A percentile compares a stretch with the other conserved stretches of the same genome.
Evolutionary conservation across 371 early-diverging fungal species (phyloP).

Genomic region (Agmasoma carcini): DNA sequence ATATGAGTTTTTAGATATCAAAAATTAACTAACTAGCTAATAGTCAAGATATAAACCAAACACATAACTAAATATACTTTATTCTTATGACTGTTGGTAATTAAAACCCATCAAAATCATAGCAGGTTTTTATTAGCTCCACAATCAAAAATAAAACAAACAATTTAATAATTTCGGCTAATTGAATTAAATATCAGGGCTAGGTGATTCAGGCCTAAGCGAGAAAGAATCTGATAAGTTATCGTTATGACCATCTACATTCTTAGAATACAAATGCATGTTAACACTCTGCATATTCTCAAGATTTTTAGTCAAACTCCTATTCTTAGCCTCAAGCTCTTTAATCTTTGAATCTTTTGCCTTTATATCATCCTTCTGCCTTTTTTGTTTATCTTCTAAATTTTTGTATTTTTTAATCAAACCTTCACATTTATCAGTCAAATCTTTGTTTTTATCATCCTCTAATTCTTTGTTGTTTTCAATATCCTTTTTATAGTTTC

Average conservation of each 20-base stretch:
- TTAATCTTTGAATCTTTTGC: slow-evolving; percentile 27
- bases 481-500: slow-evolving; percentile 10
- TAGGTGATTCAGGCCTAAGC: slow-evolving; percentile 46
- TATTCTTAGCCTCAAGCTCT: slow-evolving; percentile 29
- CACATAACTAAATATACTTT: too few species aligned
- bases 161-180: too few species aligned
- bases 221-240: slow-evolving; percentile 26
- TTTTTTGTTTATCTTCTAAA: slow-evolving; percentile 39
- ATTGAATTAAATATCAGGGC: too few species aligned
- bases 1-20: too few species aligned
- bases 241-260: slow-evolving; percentile 24
- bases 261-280: slow-evolving; percentile 50
- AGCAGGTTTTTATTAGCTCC: too few species aligned
- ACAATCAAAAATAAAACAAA: too few species aligned
- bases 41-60: too few species aligned
- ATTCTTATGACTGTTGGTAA: too few species aligned
- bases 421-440: slow-evolving; percentile 28
- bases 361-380: slow-evolving; percentile 35
- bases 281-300: slow-evolving; percentile 54
- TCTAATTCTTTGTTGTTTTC: slow-evolving; percentile 6
- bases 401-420: slow-evolving; percentile 30
- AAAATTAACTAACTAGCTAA: too few species aligned
- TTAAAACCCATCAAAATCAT: too few species aligned
- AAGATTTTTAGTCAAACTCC: slow-evolving; percentile 40
- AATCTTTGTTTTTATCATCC: slow-evolving; percentile 17